Conservation (phyloP, 2,329 filamentous ascomycete species). For the Colletotrichum gigasporum region DNA sequence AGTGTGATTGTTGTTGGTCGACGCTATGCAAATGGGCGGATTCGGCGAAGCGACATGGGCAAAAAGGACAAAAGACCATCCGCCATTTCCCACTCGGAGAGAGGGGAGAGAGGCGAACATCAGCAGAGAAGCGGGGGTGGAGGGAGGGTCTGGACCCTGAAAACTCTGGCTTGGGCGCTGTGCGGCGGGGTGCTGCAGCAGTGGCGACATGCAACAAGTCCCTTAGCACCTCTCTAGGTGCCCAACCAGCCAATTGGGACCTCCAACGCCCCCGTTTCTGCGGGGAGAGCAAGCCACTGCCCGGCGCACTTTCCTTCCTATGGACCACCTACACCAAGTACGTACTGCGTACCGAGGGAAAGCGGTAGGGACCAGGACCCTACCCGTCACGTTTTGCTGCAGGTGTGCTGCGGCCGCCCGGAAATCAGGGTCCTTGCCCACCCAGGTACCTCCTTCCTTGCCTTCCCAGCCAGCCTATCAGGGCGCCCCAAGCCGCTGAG, state of each 20-base stretch:
- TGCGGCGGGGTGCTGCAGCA: neutral
- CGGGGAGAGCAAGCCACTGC: too few species aligned
- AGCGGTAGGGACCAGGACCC: neutral
- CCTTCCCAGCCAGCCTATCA: too few species aligned
- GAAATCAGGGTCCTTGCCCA: neutral
- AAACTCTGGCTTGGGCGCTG: neutral
- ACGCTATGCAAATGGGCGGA: too few species aligned
- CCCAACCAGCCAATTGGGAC: neutral
- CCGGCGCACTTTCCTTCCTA: too few species aligned
- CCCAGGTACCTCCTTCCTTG: too few species aligned
- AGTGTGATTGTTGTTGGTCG: too few species aligned
- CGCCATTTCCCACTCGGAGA: neutral
- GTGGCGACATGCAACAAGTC: conserved; percentile 2
- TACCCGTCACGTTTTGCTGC: neutral
- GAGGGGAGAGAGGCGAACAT: neutral
- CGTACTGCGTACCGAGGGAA: too few species aligned
- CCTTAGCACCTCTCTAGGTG: too few species aligned
- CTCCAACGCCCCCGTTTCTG: too few species aligned
- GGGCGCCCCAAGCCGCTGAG: too few species aligned
- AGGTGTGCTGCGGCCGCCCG: neutral
- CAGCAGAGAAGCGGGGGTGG: neutral
- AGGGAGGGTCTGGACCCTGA: conserved; percentile 19
- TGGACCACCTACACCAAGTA: too few species aligned
- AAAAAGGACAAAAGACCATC: neutral
- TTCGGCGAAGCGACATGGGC: too few species aligned